Percentiles rank a stretch among this genome's conserved stretches.
Conservation (phyloP, 2,329 filamentous ascomycete genomes). For the Apiospora pterosperma region DNA sequence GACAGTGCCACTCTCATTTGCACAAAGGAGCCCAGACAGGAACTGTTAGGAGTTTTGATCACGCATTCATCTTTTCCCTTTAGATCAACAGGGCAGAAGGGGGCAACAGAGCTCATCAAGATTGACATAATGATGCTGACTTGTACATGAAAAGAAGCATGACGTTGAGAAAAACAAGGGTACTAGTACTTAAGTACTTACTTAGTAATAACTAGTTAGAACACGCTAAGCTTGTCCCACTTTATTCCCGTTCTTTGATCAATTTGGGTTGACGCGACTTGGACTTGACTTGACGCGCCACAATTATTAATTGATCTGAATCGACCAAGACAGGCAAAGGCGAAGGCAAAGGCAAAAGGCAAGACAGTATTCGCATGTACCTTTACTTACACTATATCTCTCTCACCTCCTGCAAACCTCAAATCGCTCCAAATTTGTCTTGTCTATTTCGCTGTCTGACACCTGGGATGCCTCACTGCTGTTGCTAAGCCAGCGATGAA, state of each 20-base stretch:
- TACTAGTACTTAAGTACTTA: too few species aligned
- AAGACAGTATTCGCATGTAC: too few species aligned
- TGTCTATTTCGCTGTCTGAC: not conserved
- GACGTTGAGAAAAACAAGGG: not conserved
- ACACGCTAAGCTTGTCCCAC: not conserved
- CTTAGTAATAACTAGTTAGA: too few species aligned
- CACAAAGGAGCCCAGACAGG: too few species aligned
- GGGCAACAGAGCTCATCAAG: too few species aligned
- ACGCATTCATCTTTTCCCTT: too few species aligned
- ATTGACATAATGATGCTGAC: too few species aligned
- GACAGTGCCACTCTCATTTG: too few species aligned
- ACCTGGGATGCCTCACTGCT: slow-evolving; percentile 13
- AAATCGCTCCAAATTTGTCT: not conserved
- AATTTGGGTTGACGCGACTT: not conserved
- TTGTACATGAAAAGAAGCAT: not conserved
- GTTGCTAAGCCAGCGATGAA: slow-evolving; percentile 15
- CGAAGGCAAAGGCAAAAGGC: too few species aligned
- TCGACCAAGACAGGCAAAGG: not conserved
- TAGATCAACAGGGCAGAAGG: too few species aligned
- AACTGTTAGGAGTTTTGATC: too few species aligned
- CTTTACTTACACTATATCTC: not conserved
- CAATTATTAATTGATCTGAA: not conserved
- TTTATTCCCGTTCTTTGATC: not conserved
- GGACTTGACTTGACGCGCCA: not conserved
- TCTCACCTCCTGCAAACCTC: not conserved